Conservation (phyloP, 2,329 filamentous ascomycete species). For the Calycina herbarum region DNA sequence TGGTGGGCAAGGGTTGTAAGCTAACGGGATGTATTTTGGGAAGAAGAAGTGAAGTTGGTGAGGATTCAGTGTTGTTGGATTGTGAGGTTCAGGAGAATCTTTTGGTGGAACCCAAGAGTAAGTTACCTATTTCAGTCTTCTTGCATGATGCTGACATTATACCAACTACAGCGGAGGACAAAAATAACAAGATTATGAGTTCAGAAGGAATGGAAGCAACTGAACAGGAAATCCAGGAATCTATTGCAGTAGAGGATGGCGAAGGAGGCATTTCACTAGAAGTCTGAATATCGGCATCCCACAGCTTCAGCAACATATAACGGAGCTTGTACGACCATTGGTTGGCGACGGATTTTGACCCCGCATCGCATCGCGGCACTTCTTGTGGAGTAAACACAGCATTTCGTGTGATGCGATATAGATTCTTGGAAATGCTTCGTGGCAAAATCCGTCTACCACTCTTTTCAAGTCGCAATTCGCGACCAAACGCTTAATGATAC, state of each 20-base stretch:
- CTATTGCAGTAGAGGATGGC: slow-evolving; percentile 31
- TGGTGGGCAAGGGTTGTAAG: slow-evolving; percentile 80
- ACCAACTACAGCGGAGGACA: slow-evolving; percentile 57
- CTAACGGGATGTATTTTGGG: slow-evolving; percentile 87
- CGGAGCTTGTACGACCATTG: background rate
- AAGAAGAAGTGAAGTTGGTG: slow-evolving; percentile 77
- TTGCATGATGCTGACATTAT: slow-evolving; percentile 20
- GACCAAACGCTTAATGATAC: background rate
- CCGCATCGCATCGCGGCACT: background rate
- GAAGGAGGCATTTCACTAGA: slow-evolving; percentile 16
- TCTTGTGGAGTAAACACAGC: background rate
- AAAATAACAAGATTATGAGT: slow-evolving; percentile 67
- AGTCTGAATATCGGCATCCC: background rate
- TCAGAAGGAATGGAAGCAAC: slow-evolving; percentile 65
- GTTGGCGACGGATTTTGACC: background rate
- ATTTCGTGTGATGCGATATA: background rate
- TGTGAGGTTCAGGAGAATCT: slow-evolving; percentile 93
- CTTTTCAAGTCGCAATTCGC: background rate
- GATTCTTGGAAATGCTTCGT: background rate
- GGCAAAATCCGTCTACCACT: background rate
- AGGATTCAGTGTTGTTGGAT: slow-evolving; percentile 75
- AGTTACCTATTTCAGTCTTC: slow-evolving; percentile 39
- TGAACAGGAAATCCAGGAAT: slow-evolving; percentile 49
- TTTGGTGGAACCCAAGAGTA: slow-evolving; percentile 76
- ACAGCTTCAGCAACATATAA: background rate